Evolutionary conservation across 257 asterid genomes (phyloP), one percentile per base, ranked within the genome.

Genomic region (Orobanche coerulescens): DNA sequence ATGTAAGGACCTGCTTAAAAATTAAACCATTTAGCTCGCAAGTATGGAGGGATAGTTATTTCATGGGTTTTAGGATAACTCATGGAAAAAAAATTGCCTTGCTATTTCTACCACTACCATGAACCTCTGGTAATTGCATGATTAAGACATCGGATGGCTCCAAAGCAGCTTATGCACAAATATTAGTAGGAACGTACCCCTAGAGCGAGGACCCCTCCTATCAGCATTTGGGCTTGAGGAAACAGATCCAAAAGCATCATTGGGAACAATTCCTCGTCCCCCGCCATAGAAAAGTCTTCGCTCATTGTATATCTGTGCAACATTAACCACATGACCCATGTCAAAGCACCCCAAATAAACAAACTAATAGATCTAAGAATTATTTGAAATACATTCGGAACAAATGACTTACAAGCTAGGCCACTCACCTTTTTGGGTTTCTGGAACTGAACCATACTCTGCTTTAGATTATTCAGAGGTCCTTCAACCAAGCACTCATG

Each of bases 371-470:
- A 51, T 24, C 26, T 16, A 34, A 15, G 23, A 19, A 18, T n/a
- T n/a, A 34, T 49, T 33, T 24, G 13, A 48, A 42, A 30, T 57
- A 4, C 48, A 47, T 14, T 23, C n/a, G 53, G 64, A 70, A 59
- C 2, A 26, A 24, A 51, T 65, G 14, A 47, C 42, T 25, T 5
- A 67, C n/a, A 59, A 23, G 42, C 43, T 19, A 25, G 30, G 39
- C 19, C 43, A 51, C 30, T 18, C 52, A 91, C 99, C 97, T 93
- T 93, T 77, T 82, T 89, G 47, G 99, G 99, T 75, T 93, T 93
- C 78, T 93, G 99, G 78, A 89, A 93, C 65, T 93, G 99, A 74
- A 93, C 99, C 99, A 93, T 93, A 69, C 99, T 93, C 77, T 93
- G 99, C 85, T 89, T 93, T 50, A 93, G 75, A 79, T 93, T 93